phyloP scores from a whole-genome alignment of 495 filamentous ascomycete genomes.

The Tricharina praecox region DNA sequence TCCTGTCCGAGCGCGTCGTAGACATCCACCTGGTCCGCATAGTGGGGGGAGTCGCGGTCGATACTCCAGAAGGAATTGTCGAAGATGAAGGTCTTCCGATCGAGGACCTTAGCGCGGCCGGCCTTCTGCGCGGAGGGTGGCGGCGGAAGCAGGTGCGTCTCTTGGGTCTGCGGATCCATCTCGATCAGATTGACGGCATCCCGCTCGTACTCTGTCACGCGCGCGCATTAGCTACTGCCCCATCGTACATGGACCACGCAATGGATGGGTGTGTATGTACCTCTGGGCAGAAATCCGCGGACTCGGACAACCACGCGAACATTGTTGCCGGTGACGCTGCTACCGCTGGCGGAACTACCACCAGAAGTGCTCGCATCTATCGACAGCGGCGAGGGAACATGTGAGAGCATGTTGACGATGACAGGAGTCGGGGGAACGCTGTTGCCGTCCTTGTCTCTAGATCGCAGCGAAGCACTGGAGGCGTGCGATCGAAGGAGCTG shows the following conservation, averaged over 20 bases:
- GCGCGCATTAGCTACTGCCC: not conserved
- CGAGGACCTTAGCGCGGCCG: slow-evolving; percentile 58
- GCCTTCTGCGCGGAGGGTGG: slow-evolving; percentile 45
- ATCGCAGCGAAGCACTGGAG: slow-evolving; percentile 50
- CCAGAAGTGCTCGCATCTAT: no score
- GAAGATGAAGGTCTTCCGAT: slow-evolving; percentile 86
- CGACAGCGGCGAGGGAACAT: slow-evolving; percentile 40
- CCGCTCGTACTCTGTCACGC: slow-evolving; percentile 51
- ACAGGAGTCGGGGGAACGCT: slow-evolving; percentile 30
- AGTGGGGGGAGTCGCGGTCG: slow-evolving; percentile 52
- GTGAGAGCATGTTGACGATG: slow-evolving; percentile 13
- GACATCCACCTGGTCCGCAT: slow-evolving; percentile 76
- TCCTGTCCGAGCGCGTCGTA: slow-evolving; percentile 92
- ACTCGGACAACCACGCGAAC: slow-evolving; percentile 90
- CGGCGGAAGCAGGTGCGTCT: slow-evolving; percentile 60
- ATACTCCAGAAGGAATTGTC: slow-evolving; percentile 98
- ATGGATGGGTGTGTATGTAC: slow-evolving; percentile 39
- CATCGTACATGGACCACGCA: not conserved
- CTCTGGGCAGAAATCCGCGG: slow-evolving; percentile 72
- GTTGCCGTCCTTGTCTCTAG: slow-evolving; percentile 47
- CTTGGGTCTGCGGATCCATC: slow-evolving; percentile 75
- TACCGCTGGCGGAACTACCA: no score
- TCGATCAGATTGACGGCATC: slow-evolving; percentile 67
- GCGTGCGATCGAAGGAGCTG: slow-evolving; percentile 12
- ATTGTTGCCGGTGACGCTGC: no score